Percentiles rank a stretch among this genome's conserved stretches.
Conservation (phyloP, 2,329 filamentous ascomycete species). For the Beauveria medogensis region DNA sequence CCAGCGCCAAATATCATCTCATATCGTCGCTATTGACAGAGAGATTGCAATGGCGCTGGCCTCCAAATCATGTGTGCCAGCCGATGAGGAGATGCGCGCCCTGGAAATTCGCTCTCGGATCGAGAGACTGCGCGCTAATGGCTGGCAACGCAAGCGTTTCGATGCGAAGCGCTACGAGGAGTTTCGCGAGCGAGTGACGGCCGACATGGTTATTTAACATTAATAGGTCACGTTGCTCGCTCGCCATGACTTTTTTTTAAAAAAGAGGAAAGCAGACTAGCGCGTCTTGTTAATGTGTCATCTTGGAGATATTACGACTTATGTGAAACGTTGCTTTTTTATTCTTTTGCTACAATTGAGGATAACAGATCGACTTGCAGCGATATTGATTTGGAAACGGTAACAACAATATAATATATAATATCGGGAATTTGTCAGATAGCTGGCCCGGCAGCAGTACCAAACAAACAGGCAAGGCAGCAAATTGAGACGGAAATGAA, state of each 20-base stretch:
- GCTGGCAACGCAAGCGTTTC: slow-evolving; percentile 50
- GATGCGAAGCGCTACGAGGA: slow-evolving; percentile 44
- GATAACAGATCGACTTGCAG: neutral
- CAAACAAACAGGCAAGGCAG: neutral
- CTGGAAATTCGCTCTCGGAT: slow-evolving; percentile 43
- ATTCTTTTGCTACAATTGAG: neutral
- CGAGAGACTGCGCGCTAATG: slow-evolving; percentile 43
- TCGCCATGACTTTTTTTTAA: neutral
- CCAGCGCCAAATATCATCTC: slow-evolving; percentile 39
- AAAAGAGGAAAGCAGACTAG: too few relatives aligned
- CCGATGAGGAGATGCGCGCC: slow-evolving; percentile 27
- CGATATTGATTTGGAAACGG: neutral
- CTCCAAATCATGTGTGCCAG: slow-evolving; percentile 14
- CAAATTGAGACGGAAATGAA: neutral
- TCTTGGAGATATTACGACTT: neutral
- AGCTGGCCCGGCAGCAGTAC: neutral
- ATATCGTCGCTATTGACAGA: slow-evolving; percentile 38
- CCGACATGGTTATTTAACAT: slow-evolving; percentile 32
- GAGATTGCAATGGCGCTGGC: slow-evolving; percentile 25
- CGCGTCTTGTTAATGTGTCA: neutral
- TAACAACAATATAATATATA: slow-evolving; percentile 10
- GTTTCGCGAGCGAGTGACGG: slow-evolving; percentile 42
- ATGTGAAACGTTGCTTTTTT: neutral
- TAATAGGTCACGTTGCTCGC: neutral
- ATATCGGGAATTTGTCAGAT: neutral